These are phyloP conservation scores for Apiotrichum montevideense DNA, from an alignment of 1,284 basidiomycete genomes.

Conservation along the genomic window DNA sequence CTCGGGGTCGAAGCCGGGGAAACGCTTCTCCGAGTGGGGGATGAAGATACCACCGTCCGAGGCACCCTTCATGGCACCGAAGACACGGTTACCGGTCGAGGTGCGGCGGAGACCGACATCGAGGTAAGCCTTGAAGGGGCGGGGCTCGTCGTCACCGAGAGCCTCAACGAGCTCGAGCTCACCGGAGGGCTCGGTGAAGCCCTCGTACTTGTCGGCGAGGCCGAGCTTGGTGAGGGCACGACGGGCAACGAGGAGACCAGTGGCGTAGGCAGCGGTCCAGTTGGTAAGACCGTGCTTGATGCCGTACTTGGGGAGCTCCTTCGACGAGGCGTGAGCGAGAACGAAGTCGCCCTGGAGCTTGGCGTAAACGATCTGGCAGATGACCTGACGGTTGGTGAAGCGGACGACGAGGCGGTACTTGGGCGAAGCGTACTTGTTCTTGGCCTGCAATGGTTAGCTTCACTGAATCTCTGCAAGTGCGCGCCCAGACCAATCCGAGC, in stretches of 20 bases:
- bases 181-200: slow-evolving; percentile 88
- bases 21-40: slow-evolving; percentile 96
- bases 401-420: slow-evolving; percentile 98
- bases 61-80: slow-evolving; percentile 98
- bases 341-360: slow-evolving; percentile 97
- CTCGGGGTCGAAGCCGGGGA: slow-evolving; percentile 97
- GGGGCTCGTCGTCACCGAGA: slow-evolving; percentile 83
- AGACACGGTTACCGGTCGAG: slow-evolving; percentile 95
- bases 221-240: slow-evolving; percentile 93
- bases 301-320: slow-evolving; percentile 91
- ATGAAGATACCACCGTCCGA: slow-evolving; percentile 97
- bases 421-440: slow-evolving; percentile 99
- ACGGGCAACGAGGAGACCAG: slow-evolving; percentile 90
- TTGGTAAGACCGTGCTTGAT: slow-evolving; percentile 98
- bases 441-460: slow-evolving; percentile 61
- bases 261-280: slow-evolving; percentile 98
- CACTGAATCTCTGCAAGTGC: too few relatives aligned
- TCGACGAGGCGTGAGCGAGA: slow-evolving; percentile 77
- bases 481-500: too few relatives aligned
- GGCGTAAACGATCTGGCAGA: slow-evolving; percentile 91
- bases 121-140: slow-evolving; percentile 98
- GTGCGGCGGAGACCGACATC: slow-evolving; percentile 98
- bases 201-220: slow-evolving; percentile 97
- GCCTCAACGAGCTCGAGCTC: slow-evolving; percentile 77
- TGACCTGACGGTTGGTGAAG: slow-evolving; percentile 90